Conservation (phyloP, 2,329 filamentous ascomycete species). For the Blumeriella jaapii region DNA sequence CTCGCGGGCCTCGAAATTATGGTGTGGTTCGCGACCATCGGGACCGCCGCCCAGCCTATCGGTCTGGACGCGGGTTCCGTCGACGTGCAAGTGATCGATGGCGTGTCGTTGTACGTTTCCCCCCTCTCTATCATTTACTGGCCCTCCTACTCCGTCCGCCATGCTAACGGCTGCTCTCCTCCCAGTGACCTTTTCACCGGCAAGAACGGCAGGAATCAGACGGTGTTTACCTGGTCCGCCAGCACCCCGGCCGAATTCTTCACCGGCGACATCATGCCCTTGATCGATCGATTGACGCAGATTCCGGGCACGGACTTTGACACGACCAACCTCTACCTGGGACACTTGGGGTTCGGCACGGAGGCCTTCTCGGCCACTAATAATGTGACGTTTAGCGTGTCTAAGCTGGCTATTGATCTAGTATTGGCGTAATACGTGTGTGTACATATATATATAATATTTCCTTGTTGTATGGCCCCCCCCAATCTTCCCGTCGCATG, state of each 20-base stretch:
- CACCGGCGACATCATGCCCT: conserved; percentile 9
- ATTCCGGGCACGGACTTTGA: not conserved
- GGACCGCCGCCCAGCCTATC: conserved; percentile 34
- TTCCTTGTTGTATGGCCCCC: not conserved
- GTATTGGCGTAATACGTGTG: not conserved
- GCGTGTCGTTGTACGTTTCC: conserved; percentile 9
- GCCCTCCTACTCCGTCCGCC: conserved; percentile 1
- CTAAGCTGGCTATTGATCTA: conserved; percentile 1
- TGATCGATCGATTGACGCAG: conserved; percentile 1
- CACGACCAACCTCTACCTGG: conserved; percentile 1
- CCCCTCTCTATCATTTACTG: not conserved
- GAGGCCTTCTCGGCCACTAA: conserved; percentile 5
- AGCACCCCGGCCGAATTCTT: conserved; percentile 2
- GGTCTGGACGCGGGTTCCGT: conserved; percentile 23
- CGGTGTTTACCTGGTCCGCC: conserved; percentile 9
- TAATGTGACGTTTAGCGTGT: conserved; percentile 8
- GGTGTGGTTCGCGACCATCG: conserved; percentile 42
- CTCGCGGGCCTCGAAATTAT: conserved; percentile 39
- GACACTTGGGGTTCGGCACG: conserved; percentile 5
- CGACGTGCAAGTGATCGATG: conserved; percentile 1
- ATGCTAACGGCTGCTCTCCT: too few species aligned
- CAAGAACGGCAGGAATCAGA: conserved; percentile 6
- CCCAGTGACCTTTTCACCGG: conserved; percentile 9
- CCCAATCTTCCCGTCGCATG: not conserved
- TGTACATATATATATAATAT: not conserved